Conservation (phyloP, 139 green algal species). For the Spirogloea muscicola region DNA sequence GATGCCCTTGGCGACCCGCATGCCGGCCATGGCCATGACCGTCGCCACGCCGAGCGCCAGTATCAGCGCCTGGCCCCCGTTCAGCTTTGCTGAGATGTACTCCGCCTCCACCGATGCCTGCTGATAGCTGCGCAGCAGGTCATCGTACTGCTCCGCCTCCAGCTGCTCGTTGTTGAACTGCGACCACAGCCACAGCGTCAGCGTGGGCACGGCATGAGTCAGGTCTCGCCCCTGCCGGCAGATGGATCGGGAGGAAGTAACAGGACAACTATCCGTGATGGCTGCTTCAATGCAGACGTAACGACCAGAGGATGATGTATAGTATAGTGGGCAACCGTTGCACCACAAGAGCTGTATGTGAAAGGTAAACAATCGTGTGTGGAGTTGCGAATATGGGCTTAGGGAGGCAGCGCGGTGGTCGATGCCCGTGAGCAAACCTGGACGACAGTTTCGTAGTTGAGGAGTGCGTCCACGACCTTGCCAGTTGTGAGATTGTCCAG, state of each 20-base stretch:
- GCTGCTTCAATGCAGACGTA: too few relatives aligned
- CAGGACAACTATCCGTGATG: too few relatives aligned
- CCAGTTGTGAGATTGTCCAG: conserved; percentile 83
- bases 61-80: conserved; percentile 84
- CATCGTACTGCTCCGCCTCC: conserved; percentile 37
- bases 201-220: too few relatives aligned
- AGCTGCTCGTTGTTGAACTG: conserved; percentile 74
- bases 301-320: too few relatives aligned
- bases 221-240: too few relatives aligned
- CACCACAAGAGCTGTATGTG: too few relatives aligned
- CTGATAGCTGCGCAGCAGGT: conserved; percentile 40
- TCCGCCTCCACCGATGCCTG: conserved; percentile 61
- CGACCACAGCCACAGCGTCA: too few relatives aligned
- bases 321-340: too few relatives aligned
- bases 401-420: too few relatives aligned
- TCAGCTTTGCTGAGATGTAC: conserved; percentile 69
- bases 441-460: conserved; percentile 88
- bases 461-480: conserved; percentile 86
- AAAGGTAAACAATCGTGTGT: too few relatives aligned
- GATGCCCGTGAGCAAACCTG: conserved; percentile 11
- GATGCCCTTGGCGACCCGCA: conserved; percentile 16
- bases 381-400: too few relatives aligned
- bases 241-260: too few relatives aligned
- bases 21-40: conserved; percentile 55
- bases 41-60: conserved; percentile 68